A percentile compares a stretch with the other conserved stretches of the same genome.
Conservation (phyloP, 2,329 filamentous ascomycete genomes). For the Nemania serpens region DNA sequence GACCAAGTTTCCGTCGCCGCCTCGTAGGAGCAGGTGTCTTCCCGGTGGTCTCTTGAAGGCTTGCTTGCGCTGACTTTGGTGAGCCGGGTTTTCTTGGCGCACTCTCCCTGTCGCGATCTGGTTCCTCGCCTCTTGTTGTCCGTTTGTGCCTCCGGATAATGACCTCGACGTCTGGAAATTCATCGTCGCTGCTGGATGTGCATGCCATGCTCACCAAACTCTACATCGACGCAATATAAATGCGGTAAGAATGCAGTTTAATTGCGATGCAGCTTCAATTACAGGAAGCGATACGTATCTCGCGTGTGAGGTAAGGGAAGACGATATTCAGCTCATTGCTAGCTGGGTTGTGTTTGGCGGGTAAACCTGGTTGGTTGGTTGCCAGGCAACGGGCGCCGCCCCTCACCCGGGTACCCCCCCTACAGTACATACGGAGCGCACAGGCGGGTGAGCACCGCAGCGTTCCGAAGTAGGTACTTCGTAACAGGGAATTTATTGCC, state of each 20-base stretch:
- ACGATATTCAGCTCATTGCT: neutral
- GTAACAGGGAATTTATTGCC: neutral
- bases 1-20: constrained; percentile 40
- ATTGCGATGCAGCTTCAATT: neutral
- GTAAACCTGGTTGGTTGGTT: constrained; percentile 14
- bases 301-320: neutral
- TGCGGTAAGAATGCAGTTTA: constrained; percentile 11
- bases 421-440: too few relatives aligned
- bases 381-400: constrained; percentile 23
- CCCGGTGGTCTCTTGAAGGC: constrained; percentile 1
- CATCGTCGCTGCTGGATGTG: constrained; percentile 43
- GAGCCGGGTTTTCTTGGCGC: constrained; percentile 3
- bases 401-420: neutral
- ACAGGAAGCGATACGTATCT: constrained; percentile 1
- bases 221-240: constrained; percentile 5
- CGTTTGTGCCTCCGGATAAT: constrained; percentile 36
- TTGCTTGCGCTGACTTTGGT: neutral
- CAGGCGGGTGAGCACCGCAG: too few relatives aligned
- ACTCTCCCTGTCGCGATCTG: constrained; percentile 17
- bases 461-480: too few relatives aligned
- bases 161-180: constrained; percentile 47
- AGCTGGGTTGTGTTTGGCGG: constrained; percentile 8
- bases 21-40: constrained; percentile 29
- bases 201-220: constrained; percentile 28
- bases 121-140: constrained; percentile 14